A percentile compares a stretch with the other conserved stretches of the same genome.
Evolutionary conservation across 352 stramenopile genomes (phyloP).

Genomic region (Chrysophaeum taylorii): DNA sequence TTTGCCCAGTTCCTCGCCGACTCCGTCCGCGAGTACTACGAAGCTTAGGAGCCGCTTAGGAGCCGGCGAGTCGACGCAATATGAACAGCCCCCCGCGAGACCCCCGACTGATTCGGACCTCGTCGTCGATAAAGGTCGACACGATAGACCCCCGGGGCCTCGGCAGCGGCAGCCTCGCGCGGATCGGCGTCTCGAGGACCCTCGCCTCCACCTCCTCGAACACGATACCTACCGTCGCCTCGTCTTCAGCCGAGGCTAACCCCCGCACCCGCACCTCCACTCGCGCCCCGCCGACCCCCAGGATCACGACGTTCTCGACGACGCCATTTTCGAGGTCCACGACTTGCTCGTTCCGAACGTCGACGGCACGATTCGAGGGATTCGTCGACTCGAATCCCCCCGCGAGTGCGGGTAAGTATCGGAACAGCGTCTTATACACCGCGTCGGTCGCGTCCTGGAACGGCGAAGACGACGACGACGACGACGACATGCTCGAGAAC

Average conservation of each 20-base stretch:
- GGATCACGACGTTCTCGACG: not conserved
- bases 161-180: not conserved
- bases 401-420: not conserved
- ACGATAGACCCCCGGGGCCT: not conserved
- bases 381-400: not conserved
- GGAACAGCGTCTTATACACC: not conserved
- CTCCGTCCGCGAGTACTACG: constrained; percentile 1
- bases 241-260: not conserved
- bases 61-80: not conserved
- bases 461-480: too few species aligned
- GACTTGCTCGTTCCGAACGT: not conserved
- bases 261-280: not conserved
- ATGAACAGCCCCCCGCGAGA: constrained; percentile 1
- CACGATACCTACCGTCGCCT: not conserved
- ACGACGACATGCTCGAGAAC: too few species aligned
- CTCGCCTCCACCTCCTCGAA: not conserved
- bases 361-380: too few species aligned
- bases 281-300: not conserved
- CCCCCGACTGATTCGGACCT: not conserved
- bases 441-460: not conserved
- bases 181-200: not conserved
- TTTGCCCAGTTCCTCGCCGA: constrained; percentile 11
- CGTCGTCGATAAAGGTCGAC: constrained; percentile 5
- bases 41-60: too few species aligned
- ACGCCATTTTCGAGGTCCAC: not conserved